Evolutionary conservation across 2,329 filamentous ascomycete species (phyloP), one percentile per base, ranked within the genome.

Genomic region (Neofusicoccum umdonicola): DNA sequence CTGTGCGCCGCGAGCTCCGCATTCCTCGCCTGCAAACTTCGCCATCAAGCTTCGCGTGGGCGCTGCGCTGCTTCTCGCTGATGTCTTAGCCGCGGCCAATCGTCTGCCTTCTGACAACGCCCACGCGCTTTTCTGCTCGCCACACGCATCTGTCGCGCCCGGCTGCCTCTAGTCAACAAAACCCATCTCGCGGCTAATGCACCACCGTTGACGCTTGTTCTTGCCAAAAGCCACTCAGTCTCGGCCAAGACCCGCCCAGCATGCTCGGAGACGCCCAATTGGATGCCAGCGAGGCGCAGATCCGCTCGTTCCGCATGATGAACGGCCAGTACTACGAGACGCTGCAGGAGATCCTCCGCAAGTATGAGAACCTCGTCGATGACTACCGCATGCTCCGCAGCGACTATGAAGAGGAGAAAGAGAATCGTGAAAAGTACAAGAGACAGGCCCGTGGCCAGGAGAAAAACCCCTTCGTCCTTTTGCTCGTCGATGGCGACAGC

Each of bases 401-500:
- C 54, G 65, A 66, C 57, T 65, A 56, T 35, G 65, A 66, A 39
- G 65, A 66, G 41, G 65, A 65, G 45, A 66, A 65, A 34, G 65
- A 65, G 35, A 50, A 48, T n/a, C 62, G 65, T 15, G 65, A 66
- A 39, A 65, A 61, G 51, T 66, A 66, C 62, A 66, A 66, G 48
- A 52, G 48, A 17, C 62, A 65, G 19, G 61, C 65, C 12, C 50
- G 52, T 31, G 66, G 69, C 34, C 70, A 80, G 70, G 76, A 84
- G 27, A 81, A 83, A 19, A 85, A 84, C 66, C 82, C 85, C 0
- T 89, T 88, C 68, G 85, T 85, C 1, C 77, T 89, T 2, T 82
- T 89, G 6, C 76, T 89, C 0, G 76, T 89, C 12, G 87, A 89
- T 64, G 87, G 86, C 19, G 86, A 89, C 72, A 85, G 84, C 54